Percentiles rank a stretch among this genome's conserved stretches.
These are phyloP conservation scores for Drechslerella stenobrocha DNA, from an alignment of 2,329 filamentous ascomycete species.

Conservation along the genomic window DNA sequence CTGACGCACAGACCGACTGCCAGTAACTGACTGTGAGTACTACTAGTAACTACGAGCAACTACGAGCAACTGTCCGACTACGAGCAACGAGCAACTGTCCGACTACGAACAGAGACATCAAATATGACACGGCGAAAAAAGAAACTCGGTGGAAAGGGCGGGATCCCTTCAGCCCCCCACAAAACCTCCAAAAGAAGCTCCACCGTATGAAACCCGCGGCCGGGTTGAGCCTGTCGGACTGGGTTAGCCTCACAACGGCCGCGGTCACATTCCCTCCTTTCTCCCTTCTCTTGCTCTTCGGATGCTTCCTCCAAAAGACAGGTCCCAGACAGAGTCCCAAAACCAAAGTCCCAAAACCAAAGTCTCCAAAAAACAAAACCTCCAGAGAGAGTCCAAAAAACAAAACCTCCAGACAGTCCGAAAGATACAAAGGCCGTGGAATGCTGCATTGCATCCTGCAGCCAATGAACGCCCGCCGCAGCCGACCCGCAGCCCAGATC, in stretches of 20 bases:
- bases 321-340: background rate
- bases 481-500: background rate
- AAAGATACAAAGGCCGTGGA: background rate
- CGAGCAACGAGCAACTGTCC: no score
- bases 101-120: background rate
- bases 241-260: background rate
- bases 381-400: background rate
- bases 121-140: slow-evolving; percentile 3
- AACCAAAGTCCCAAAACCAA: background rate
- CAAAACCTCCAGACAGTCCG: background rate
- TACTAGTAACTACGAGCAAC: no score
- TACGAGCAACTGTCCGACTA: no score
- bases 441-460: background rate
- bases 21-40: no score
- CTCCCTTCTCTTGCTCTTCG: background rate
- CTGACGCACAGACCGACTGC: no score
- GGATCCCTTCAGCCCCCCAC: slow-evolving; percentile 5
- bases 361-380: background rate
- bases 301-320: background rate
- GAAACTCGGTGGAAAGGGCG: slow-evolving; percentile 5
- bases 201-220: background rate
- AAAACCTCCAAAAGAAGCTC: no score
- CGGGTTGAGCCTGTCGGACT: background rate
- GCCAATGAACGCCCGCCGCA: slow-evolving; percentile 2
- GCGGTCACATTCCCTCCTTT: slow-evolving; percentile 1